phyloP scores from a whole-genome alignment of 1,139 yeast species.

The Saccharomyces hybrid region DNA sequence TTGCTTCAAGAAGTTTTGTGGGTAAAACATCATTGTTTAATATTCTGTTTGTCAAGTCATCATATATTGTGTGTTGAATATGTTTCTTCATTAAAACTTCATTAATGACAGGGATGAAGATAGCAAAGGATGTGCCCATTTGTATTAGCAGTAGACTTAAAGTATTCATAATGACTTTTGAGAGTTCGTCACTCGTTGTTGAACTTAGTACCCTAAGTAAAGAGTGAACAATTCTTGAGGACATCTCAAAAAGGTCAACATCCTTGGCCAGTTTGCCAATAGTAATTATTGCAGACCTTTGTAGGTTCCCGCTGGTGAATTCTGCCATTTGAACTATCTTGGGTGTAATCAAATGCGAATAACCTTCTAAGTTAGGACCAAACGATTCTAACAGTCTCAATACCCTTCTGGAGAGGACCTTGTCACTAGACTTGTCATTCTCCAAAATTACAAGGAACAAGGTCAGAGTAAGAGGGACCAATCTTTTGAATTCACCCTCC shows the following conservation, averaged over 20 bases:
- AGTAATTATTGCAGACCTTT: constrained; percentile 74
- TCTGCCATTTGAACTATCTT: constrained; percentile 78
- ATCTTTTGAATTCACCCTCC: constrained; percentile 87
- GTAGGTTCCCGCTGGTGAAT: constrained; percentile 47
- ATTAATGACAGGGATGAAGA: constrained; percentile 81
- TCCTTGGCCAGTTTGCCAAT: constrained; percentile 73
- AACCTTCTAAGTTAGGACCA: constrained; percentile 84
- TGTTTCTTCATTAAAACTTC: constrained; percentile 57
- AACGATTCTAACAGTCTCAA: constrained; percentile 85
- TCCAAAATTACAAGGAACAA: constrained; percentile 71
- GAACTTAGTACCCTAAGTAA: constrained; percentile 57
- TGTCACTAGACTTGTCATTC: constrained; percentile 59
- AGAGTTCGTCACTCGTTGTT: constrained; percentile 51
- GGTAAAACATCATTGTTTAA: constrained; percentile 88
- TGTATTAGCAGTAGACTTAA: constrained; percentile 71
- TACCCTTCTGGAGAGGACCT: constrained; percentile 66
- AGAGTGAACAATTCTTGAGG: constrained; percentile 86
- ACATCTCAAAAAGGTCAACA: constrained; percentile 76
- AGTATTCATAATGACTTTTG: constrained; percentile 65
- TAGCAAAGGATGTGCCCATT: constrained; percentile 78
- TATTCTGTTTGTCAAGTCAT: constrained; percentile 69
- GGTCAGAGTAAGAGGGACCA: constrained; percentile 71
- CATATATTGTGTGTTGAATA: constrained; percentile 72
- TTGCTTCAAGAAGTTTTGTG: constrained; percentile 62
- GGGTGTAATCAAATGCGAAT: constrained; percentile 78